Evolutionary conservation across 2,329 filamentous ascomycete genomes (phyloP), one percentile per base, ranked within the genome.

Genomic region (Xylaria sp.): DNA sequence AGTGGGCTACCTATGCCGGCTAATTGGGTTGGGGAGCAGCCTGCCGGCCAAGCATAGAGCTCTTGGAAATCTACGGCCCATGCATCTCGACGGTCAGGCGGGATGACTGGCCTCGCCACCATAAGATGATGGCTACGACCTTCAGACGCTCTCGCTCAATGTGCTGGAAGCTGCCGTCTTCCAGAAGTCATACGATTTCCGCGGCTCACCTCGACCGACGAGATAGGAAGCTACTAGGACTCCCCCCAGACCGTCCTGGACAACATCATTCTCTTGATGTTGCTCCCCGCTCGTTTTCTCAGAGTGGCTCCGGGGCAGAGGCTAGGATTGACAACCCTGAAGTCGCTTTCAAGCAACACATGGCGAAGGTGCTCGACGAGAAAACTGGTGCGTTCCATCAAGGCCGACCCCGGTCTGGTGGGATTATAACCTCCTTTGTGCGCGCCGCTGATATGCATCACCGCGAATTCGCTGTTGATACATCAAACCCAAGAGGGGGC

Each of bases 21-120:
- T 13, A 21, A 9, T 16, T 18, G 18, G 20, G 20, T 17, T 39
- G n/a, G 7, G 17, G n/a, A 17, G 7, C 6, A n/a, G n/a, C 7
- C 9, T 41, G 24, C 54, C 57, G 16, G 60, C 22, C 20, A 17
- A 13, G 16, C 13, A 41, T 24, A 67, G 65, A 62, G 34, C 43
- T 67, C 7, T 47, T 69, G 13, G 64, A 64, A 34, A 42, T 70
- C 1, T 70, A 66, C 24, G 68, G 67, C 0, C 68, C 67, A 1
- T 66, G 57, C 41, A 57, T 70, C n/a, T 68, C 61, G 1, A 70
- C 66, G 0, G 67, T 60, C 3, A 48, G 52, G 7, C 65, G 56
- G 61, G 60, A 66, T 4, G 64, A 68, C n/a, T 69, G 67, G 67
- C 53, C 63, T 26, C 66, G 66, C 4, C 69, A 71, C 21, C 63